Evolutionary conservation across 345 rosid species (phyloP).

Genomic region (Arabidopsis suecica): DNA sequence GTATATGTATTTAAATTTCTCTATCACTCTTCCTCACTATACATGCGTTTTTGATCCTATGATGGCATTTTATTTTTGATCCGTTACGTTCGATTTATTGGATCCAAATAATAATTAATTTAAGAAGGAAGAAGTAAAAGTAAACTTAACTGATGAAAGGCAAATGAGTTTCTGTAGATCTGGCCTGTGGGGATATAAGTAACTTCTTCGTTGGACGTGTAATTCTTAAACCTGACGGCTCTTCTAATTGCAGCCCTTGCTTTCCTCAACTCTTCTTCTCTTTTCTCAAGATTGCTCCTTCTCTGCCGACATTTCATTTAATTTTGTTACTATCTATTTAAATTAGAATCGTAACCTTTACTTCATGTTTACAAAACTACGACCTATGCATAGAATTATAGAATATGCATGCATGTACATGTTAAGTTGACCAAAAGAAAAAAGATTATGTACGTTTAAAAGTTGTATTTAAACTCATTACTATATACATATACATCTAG

Average conservation of each 20-base stretch:
- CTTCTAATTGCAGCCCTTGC: constrained; percentile 51
- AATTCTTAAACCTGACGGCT: constrained; percentile 54
- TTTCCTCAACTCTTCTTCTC: constrained; percentile 52
- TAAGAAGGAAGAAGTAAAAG: too few species aligned
- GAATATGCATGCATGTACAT: not conserved
- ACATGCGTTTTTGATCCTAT: not conserved
- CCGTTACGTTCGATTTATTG: too few species aligned
- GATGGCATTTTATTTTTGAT: not conserved
- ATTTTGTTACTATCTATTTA: constrained; percentile 5
- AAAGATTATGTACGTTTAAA: not conserved
- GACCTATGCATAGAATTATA: not conserved
- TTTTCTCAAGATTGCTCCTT: constrained; percentile 44
- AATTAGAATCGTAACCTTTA: not conserved
- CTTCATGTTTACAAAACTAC: constrained; percentile 14
- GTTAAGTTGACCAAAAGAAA: not conserved
- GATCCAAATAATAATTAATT: too few species aligned
- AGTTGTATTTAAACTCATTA: not conserved
- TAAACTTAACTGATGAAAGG: constrained; percentile 77
- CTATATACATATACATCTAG: not conserved
- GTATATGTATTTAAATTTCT: too few species aligned
- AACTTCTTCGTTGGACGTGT: constrained; percentile 49
- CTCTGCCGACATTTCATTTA: constrained; percentile 27
- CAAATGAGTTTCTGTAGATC: constrained; percentile 61
- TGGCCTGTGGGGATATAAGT: constrained; percentile 58
- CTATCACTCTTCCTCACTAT: too few species aligned